Conservation (phyloP, 176 grass and related monocot genomes). For the Luzula sylvatica region DNA sequence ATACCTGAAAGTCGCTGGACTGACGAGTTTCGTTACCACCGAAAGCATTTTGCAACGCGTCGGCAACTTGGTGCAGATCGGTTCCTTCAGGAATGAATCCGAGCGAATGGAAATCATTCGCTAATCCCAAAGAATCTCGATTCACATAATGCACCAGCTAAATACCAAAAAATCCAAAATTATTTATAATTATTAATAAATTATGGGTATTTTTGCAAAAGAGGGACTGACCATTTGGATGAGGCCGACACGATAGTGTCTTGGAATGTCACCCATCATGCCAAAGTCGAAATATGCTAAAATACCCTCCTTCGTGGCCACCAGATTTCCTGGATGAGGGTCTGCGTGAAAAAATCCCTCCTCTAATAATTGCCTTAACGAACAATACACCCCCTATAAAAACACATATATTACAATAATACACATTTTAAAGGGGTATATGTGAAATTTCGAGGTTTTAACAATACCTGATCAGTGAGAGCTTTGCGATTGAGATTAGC, state of each 20-base stretch:
- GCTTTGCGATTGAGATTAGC: constrained; percentile 63
- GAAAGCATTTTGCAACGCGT: constrained; percentile 53
- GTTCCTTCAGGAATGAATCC: constrained; percentile 92
- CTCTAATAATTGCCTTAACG: constrained; percentile 83
- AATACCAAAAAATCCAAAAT: constrained; percentile 12
- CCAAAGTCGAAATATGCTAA: constrained; percentile 97
- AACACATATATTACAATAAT: neutral
- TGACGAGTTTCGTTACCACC: constrained; percentile 42
- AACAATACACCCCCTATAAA: constrained; percentile 84
- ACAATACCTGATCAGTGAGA: constrained; percentile 72
- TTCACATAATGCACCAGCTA: constrained; percentile 96
- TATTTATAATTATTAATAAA: constrained; percentile 16
- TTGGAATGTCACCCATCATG: constrained; percentile 99
- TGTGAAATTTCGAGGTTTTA: no score
- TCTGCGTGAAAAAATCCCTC: constrained; percentile 98
- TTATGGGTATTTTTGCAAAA: neutral
- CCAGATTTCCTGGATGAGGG: constrained; percentile 98
- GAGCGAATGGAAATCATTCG: constrained; percentile 91
- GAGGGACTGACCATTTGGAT: constrained; percentile 67
- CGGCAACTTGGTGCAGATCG: constrained; percentile 59
- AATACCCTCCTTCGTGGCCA: constrained; percentile 66
- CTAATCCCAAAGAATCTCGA: constrained; percentile 67
- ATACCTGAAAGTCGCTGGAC: constrained; percentile 95
- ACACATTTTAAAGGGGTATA: neutral
- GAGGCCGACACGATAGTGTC: constrained; percentile 89